These are phyloP conservation scores for Myxozyma geophila DNA, from an alignment of 805 yeast species.

Conservation along the genomic window DNA sequence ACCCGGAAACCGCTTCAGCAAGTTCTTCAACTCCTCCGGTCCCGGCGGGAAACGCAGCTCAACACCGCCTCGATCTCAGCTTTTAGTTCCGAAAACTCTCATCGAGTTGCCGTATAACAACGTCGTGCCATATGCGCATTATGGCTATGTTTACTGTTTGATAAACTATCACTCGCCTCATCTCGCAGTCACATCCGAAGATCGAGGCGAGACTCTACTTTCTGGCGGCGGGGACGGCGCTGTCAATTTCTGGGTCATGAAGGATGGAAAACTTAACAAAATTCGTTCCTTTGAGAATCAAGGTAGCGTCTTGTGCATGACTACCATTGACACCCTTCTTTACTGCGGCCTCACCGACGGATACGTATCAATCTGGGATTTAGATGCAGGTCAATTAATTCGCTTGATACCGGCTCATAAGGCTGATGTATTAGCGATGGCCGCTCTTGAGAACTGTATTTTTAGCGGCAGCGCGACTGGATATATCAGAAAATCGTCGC, in stretches of 20 bases:
- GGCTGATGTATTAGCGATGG: conserved; percentile 64
- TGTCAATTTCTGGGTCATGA: conserved; percentile 76
- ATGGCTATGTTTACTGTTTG: conserved; percentile 76
- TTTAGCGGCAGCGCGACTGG: conserved; percentile 61
- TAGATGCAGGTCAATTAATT: conserved; percentile 75
- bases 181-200: conserved; percentile 8
- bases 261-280: conserved; percentile 25
- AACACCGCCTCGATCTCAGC: conserved; percentile 37
- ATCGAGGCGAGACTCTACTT: conserved; percentile 51
- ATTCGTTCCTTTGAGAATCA: conserved; percentile 47
- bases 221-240: conserved; percentile 92
- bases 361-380: conserved; percentile 80
- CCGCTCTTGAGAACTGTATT: conserved; percentile 59
- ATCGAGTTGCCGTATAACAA: conserved; percentile 66
- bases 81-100: conserved; percentile 23
- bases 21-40: conserved; percentile 87
- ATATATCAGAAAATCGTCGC: conserved; percentile 58
- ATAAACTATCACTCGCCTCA: conserved; percentile 20
- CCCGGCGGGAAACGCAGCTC: conserved; percentile 60
- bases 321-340: conserved; percentile 65
- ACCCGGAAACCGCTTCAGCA: conserved; percentile 60
- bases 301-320: conserved; percentile 71
- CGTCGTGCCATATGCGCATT: conserved; percentile 80
- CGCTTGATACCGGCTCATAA: conserved; percentile 47
- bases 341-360: conserved; percentile 85